Conservation (phyloP, 176 grass and related monocot genomes). For the Cenchrus fungigraminus region DNA sequence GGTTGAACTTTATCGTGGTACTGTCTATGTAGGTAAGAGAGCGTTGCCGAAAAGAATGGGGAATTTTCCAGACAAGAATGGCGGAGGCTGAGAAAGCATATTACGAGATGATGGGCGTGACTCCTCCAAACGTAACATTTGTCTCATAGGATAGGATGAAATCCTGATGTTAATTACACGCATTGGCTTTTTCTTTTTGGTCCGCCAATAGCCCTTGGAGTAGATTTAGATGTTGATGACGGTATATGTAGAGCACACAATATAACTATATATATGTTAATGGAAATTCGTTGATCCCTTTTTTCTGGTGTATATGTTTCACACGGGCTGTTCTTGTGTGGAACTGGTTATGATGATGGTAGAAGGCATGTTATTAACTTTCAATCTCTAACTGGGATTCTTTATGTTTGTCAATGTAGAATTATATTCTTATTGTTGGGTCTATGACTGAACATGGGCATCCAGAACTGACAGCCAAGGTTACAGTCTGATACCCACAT, state of each 20-base stretch:
- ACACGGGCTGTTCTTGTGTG: neutral
- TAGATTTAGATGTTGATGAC: constrained; percentile 46
- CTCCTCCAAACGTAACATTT: constrained; percentile 61
- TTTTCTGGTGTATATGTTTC: neutral
- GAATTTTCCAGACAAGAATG: constrained; percentile 69
- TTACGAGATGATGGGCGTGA: constrained; percentile 57
- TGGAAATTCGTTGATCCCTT: neutral
- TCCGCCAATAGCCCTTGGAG: constrained; percentile 23
- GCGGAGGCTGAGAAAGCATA: constrained; percentile 82
- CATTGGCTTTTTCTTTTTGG: constrained; percentile 5
- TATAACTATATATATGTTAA: constrained; percentile 28
- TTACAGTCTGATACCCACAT: neutral
- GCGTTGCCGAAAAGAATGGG: constrained; percentile 83
- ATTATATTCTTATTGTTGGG: neutral
- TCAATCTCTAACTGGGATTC: neutral
- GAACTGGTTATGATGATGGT: neutral
- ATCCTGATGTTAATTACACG: constrained; percentile 27
- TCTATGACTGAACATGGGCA: neutral
- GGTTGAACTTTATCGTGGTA: neutral
- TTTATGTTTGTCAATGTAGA: neutral
- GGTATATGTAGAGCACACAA: constrained; percentile 52
- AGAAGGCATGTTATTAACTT: constrained; percentile 15
- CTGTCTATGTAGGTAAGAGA: constrained; percentile 61
- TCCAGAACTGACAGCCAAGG: neutral
- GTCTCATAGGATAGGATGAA: constrained; percentile 52